These are phyloP conservation scores for Allodekkera sacchari DNA, from an alignment of 805 yeast genomes.

Conservation along the genomic window DNA sequence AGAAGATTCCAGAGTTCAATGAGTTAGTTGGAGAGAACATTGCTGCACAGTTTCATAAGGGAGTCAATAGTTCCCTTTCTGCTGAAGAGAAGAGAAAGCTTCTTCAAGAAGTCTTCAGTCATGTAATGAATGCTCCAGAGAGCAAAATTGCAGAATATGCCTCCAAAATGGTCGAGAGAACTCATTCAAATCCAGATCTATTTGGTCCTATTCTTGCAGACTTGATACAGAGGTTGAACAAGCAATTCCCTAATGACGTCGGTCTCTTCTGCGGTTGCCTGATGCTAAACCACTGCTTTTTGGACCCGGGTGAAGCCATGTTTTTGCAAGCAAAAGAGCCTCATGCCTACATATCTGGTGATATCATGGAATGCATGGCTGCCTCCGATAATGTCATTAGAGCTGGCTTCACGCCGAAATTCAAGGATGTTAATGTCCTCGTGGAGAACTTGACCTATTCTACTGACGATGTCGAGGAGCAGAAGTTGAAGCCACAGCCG, in stretches of 20 bases:
- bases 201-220: conserved; percentile 59
- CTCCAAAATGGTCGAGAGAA: conserved; percentile 55
- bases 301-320: conserved; percentile 90
- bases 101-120: conserved; percentile 68
- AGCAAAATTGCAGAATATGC: conserved; percentile 49
- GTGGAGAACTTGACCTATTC: conserved; percentile 88
- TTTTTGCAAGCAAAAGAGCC: conserved; percentile 95
- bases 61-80: conserved; percentile 31
- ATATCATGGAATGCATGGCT: conserved; percentile 99
- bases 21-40: conserved; percentile 59
- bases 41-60: conserved; percentile 50
- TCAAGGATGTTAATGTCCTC: conserved; percentile 86
- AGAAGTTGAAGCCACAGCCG: conserved; percentile 66
- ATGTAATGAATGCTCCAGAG: conserved; percentile 78
- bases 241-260: conserved; percentile 87
- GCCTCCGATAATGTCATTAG: conserved; percentile 97
- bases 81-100: conserved; percentile 32
- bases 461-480: conserved; percentile 84
- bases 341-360: conserved; percentile 95
- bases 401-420: conserved; percentile 99
- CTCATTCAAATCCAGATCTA: conserved; percentile 47
- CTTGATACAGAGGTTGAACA: conserved; percentile 66
- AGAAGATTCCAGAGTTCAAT: conserved; percentile 67
- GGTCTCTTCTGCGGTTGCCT: conserved; percentile 96
- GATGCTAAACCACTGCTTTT: conserved; percentile 77